Conservation (phyloP, 768 basidiomycete species). For the Rhodotorula sphaerocarpa region DNA sequence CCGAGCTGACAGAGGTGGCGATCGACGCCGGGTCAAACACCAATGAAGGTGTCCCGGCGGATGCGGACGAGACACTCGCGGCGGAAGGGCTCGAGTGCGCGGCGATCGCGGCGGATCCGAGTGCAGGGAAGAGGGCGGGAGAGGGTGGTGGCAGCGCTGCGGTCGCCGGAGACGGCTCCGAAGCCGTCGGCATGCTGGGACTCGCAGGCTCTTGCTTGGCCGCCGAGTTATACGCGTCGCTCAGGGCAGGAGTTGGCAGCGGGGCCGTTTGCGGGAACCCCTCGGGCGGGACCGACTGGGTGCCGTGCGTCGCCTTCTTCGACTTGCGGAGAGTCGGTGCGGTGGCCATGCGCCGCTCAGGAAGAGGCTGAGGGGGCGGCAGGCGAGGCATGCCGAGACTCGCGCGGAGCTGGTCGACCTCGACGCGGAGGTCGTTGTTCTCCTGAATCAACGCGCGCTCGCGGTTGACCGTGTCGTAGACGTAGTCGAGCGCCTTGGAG, state of each 20-base stretch:
- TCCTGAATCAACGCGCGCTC: slow-evolving; percentile 77
- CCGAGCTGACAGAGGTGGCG: not conserved
- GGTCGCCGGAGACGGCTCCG: not conserved
- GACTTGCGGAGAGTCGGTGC: slow-evolving; percentile 18
- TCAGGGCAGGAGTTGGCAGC: no score
- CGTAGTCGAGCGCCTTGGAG: slow-evolving; percentile 84
- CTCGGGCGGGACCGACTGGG: no score
- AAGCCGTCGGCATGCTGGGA: not conserved
- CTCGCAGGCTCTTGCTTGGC: not conserved
- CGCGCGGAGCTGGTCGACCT: slow-evolving; percentile 88
- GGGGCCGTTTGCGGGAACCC: not conserved
- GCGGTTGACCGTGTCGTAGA: slow-evolving; percentile 61
- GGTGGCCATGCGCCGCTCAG: slow-evolving; percentile 13
- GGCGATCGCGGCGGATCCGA: not conserved
- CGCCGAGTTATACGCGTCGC: not conserved
- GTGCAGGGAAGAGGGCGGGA: not conserved
- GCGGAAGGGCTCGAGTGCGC: not conserved
- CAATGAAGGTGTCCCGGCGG: not conserved
- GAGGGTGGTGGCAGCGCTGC: not conserved
- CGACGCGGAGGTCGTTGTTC: slow-evolving; percentile 73
- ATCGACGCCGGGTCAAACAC: not conserved
- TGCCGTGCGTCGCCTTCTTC: not conserved
- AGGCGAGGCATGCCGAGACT: slow-evolving; percentile 56
- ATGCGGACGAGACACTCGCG: not conserved
- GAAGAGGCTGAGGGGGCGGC: slow-evolving; percentile 27